Base-by-base conservation (phyloP, 371 early-diverging fungal species). In the Syncephalastrum contaminatum region DNA sequence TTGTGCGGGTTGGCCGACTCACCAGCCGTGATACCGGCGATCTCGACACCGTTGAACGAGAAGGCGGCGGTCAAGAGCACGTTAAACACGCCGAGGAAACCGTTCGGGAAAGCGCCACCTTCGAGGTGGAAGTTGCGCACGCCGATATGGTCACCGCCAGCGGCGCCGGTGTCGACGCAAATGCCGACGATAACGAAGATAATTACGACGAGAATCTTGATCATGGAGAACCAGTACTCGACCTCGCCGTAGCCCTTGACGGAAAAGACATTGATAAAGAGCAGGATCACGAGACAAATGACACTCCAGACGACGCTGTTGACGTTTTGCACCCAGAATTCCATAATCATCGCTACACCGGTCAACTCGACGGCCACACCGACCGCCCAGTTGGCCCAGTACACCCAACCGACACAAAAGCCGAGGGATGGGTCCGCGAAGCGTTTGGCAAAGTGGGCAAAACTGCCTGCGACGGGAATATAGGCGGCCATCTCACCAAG, bases 401-500 rank as follows among this genome's bases (percentile, higher is more conserved):
- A 88, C 58, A 83, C 59, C 86, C 86, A 87, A 4, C 89, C 88
- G 43, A 92, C 77, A 13, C 84, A 83, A 64, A 92, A 92, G 1
- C 89, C 91, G 21, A 91, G 79, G 5, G 92, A 83, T 8, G 89
- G 89, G 58, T 94, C 94, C 24, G 89, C 84, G 48, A 93, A 95
- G 18, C 94, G 88, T 8, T 81, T 77, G 19, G 90, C 93, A 72
- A 88, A 91, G 43, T 87, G 85, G 63, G 87, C 84, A 77, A 95
- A 93, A 6, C 88, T 83, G 20, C 94, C 95, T 6, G 91, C 75
- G 4, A 91, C 87, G 8, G 95, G 95, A 45, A 92, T 84, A 51
- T 82, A 75, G 1, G 94, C 88, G 6, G 90, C 83, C 91, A 95
- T 90, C 61, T 94, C 94, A 58, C 92, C 94, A 47, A 95, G 78